Evolutionary conservation across 2,329 filamentous ascomycete species (phyloP).

Genomic region (Penicillium freii): DNA sequence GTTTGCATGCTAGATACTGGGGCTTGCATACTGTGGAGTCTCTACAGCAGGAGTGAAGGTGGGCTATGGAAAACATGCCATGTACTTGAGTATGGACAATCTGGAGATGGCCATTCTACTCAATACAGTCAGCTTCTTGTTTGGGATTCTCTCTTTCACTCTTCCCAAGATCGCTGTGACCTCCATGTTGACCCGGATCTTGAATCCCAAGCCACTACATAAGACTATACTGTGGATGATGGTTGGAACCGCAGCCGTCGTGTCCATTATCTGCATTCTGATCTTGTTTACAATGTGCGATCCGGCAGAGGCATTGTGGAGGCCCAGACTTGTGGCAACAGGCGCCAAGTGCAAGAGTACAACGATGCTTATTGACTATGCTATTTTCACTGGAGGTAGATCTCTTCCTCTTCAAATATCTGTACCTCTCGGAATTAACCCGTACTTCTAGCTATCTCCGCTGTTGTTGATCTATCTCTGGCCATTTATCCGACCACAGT

Average conservation of each 20-base stretch:
- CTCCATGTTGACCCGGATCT: slow-evolving; percentile 27
- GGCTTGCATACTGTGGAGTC: slow-evolving; percentile 37
- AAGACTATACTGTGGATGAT: slow-evolving; percentile 29
- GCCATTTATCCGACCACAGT: slow-evolving; percentile 32
- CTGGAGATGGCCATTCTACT: slow-evolving; percentile 27
- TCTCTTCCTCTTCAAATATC: not conserved
- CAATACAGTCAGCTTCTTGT: slow-evolving; percentile 28
- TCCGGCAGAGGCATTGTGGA: slow-evolving; percentile 44
- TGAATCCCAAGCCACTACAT: slow-evolving; percentile 25
- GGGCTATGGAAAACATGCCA: slow-evolving; percentile 45
- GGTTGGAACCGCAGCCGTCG: slow-evolving; percentile 29
- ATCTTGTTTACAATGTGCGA: slow-evolving; percentile 47
- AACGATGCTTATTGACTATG: slow-evolving; percentile 41
- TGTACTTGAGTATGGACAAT: slow-evolving; percentile 30
- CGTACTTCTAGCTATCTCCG: slow-evolving; percentile 26
- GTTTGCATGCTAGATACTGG: slow-evolving; percentile 28
- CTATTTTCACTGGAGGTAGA: slow-evolving; percentile 43
- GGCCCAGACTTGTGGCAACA: slow-evolving; percentile 24
- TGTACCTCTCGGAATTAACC: not conserved
- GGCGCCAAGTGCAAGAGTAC: slow-evolving; percentile 38
- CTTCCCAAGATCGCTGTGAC: slow-evolving; percentile 32
- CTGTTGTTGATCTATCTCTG: slow-evolving; percentile 35
- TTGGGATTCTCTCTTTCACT: slow-evolving; percentile 32
- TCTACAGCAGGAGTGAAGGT: slow-evolving; percentile 35
- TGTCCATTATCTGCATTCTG: slow-evolving; percentile 39